These are phyloP conservation scores for Ophioceras dolichostomum DNA, from an alignment of 2,329 filamentous ascomycete species.

Conservation along the genomic window DNA sequence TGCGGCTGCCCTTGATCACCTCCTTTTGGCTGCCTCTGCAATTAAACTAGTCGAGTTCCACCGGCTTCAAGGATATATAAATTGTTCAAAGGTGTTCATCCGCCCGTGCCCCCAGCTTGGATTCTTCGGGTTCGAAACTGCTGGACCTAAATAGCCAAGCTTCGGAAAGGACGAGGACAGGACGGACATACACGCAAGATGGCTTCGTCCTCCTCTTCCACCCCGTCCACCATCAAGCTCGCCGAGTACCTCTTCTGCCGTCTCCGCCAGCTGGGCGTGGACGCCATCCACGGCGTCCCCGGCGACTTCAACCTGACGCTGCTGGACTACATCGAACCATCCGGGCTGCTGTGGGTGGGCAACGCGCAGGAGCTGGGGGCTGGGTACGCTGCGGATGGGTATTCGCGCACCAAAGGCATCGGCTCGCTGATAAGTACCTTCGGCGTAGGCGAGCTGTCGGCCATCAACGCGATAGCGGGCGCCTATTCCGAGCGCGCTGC, in stretches of 20 bases:
- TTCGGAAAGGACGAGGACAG: too few relatives aligned
- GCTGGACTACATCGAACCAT: slow-evolving; percentile 51
- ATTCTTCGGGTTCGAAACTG: too few relatives aligned
- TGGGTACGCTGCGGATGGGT: slow-evolving; percentile 69
- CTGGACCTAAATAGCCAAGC: too few relatives aligned
- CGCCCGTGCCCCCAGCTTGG: too few relatives aligned
- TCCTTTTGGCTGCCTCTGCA: too few relatives aligned
- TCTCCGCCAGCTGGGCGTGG: slow-evolving; percentile 50
- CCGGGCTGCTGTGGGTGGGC: slow-evolving; percentile 51
- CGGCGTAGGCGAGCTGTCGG: slow-evolving; percentile 63
- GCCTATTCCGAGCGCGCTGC: slow-evolving; percentile 62
- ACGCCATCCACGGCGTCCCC: slow-evolving; percentile 56
- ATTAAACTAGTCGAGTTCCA: too few relatives aligned
- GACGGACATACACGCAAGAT: too few relatives aligned
- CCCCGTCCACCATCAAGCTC: not conserved
- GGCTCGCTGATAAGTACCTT: slow-evolving; percentile 63
- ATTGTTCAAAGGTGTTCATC: too few relatives aligned
- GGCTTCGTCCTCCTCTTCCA: too few relatives aligned
- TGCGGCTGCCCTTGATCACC: too few relatives aligned
- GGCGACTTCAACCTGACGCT: slow-evolving; percentile 62
- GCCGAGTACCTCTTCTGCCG: slow-evolving; percentile 51
- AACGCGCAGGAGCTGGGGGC: slow-evolving; percentile 66
- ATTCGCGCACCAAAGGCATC: slow-evolving; percentile 61
- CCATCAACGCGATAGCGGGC: slow-evolving; percentile 63
- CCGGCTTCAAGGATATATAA: too few relatives aligned